Evolutionary conservation across 257 asterid species (phyloP), one percentile per base, ranked within the genome.

Genomic region (Hygrophila difformis): DNA sequence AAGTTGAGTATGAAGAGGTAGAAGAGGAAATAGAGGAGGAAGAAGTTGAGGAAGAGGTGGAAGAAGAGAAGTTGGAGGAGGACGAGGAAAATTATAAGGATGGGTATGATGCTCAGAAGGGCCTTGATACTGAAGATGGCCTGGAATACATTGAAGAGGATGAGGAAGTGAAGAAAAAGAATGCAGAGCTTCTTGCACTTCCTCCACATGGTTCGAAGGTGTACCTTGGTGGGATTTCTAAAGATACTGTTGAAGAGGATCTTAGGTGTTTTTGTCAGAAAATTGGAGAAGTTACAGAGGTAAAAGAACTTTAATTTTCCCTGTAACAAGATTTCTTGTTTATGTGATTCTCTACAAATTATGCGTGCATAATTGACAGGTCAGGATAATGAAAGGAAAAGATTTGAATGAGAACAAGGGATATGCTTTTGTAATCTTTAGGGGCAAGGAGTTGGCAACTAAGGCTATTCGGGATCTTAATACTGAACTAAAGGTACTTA

Each of bases 341-440:
- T n/a, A n/a, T n/a, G n/a, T n/a, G n/a, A n/a, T 24, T 24, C 29
- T 24, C 29, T 24, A 7, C 7, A 2, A 24, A 24, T 24, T 7
- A 24, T 24, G 29, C 5, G 7, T 24, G 29, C 29, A 24, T n/a
- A n/a, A n/a, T n/a, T n/a, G n/a, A n/a, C 80, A 89, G 96, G 91
- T 89, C 35, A 77, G 96, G 77, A 71, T 89, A 71, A 89, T 89
- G 96, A 85, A 79, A 75, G 96, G 84, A 48, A 89, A 86, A 69
- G 92, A 77, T 67, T 56, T 92, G 22, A 62, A 60, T 53, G 94
- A 85, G 67, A 85, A 89, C 71, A 89, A 85, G 68, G 94, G 94
- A 12, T 89, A 85, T 59, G 93, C 94, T 24, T 89, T 89, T 82
- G 89, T 89, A 54, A 89, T 94, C 18, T 85, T 75, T 69, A 76